A percentile compares a stretch with the other conserved stretches of the same genome.
Conservation (phyloP, 2,329 filamentous ascomycete species). For the Diaporthe citri region DNA sequence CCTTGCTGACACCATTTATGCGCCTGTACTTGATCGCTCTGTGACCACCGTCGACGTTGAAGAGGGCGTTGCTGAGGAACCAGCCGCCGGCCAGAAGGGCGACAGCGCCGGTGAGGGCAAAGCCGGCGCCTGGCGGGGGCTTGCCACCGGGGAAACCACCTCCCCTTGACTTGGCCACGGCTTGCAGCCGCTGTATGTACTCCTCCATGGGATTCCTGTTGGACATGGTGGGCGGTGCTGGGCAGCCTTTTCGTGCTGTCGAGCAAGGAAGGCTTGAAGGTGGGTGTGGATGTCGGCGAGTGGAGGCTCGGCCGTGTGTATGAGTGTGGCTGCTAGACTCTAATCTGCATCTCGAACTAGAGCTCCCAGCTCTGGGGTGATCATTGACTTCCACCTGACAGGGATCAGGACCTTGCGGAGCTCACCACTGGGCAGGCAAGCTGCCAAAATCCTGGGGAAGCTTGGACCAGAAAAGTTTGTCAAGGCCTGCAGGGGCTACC, state of each 20-base stretch:
- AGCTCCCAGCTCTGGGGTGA: constrained; percentile 34
- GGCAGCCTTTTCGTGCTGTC: constrained; percentile 16
- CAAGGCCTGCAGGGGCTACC: constrained; percentile 20
- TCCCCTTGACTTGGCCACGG: constrained; percentile 59
- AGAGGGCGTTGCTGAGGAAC: constrained; percentile 71
- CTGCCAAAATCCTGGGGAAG: constrained; percentile 34
- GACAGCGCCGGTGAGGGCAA: constrained; percentile 55
- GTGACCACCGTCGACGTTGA: constrained; percentile 97
- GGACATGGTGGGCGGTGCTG: constrained; percentile 47
- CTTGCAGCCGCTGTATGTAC: constrained; percentile 63
- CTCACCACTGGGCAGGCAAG: constrained; percentile 12
- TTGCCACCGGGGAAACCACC: constrained; percentile 58
- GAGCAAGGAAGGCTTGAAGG: constrained; percentile 5
- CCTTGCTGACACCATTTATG: constrained; percentile 91
- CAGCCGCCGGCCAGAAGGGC: constrained; percentile 63
- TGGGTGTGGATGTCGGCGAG: constrained; percentile 28
- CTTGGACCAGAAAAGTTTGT: constrained; percentile 36
- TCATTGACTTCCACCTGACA: constrained; percentile 28
- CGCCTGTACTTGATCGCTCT: constrained; percentile 98
- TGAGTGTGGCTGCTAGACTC: background rate
- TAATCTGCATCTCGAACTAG: constrained; percentile 6
- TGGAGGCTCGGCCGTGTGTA: constrained; percentile 27
- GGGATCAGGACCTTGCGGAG: constrained; percentile 32
- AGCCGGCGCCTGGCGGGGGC: constrained; percentile 56
- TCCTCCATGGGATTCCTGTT: constrained; percentile 60